Conservation (phyloP, 768 basidiomycete genomes). For the Calocybe indica region DNA sequence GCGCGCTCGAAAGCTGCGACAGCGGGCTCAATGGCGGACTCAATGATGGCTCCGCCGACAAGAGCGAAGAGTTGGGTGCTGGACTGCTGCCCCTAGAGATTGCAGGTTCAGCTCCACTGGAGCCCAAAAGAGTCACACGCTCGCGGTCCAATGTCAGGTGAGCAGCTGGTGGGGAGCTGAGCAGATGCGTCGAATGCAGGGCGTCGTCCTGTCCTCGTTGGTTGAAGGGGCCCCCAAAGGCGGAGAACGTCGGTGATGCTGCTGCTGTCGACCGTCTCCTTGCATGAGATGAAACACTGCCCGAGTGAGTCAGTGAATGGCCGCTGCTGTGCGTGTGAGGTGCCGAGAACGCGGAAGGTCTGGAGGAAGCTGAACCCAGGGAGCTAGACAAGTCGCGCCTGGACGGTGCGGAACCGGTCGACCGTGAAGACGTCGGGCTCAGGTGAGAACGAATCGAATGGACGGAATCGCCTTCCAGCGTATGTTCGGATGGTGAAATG, state of each 20-base stretch:
- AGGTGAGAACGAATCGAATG: constrained; percentile 58
- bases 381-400: constrained; percentile 35
- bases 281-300: constrained; percentile 52
- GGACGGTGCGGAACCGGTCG: constrained; percentile 49
- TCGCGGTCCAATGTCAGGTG: constrained; percentile 16
- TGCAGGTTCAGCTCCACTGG: not conserved
- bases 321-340: constrained; percentile 27
- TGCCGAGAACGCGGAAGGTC: constrained; percentile 41
- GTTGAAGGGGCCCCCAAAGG: constrained; percentile 30
- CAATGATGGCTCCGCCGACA: constrained; percentile 11
- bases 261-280: constrained; percentile 24
- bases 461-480: constrained; percentile 62
- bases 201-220: constrained; percentile 11
- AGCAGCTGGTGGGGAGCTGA: constrained; percentile 7
- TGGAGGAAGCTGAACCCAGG: constrained; percentile 49
- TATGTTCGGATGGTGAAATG: constrained; percentile 30
- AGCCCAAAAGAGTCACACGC: constrained; percentile 10
- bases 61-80: not conserved
- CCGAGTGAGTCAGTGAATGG: constrained; percentile 39
- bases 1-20: constrained; percentile 21
- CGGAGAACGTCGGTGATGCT: constrained; percentile 45
- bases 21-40: constrained; percentile 20
- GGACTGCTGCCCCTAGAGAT: too few species aligned
- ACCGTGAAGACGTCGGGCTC: constrained; percentile 38
- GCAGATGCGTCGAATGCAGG: constrained; percentile 7